A percentile compares a stretch with the other conserved stretches of the same genome.
Evolutionary conservation across 1,139 yeast genomes (phyloP).

Genomic region (Suhomyces anneliseae): DNA sequence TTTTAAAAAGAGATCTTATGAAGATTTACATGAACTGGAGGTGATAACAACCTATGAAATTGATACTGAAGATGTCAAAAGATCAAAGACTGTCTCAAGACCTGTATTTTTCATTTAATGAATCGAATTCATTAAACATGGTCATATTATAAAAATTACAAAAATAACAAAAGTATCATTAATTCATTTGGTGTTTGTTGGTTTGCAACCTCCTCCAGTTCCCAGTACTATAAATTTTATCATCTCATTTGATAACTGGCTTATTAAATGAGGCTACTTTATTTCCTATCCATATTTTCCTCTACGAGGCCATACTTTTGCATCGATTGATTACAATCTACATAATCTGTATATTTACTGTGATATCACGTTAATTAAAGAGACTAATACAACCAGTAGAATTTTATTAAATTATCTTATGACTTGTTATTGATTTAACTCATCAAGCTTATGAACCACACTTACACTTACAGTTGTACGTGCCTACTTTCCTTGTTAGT

Average conservation of each 20-base stretch:
- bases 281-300: conserved; percentile 1
- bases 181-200: too few species aligned
- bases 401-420: background rate
- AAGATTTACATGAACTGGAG: conserved; percentile 12
- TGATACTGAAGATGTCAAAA: conserved; percentile 13
- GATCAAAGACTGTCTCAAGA: conserved; percentile 13
- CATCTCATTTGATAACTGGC: conserved; percentile 1
- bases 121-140: too few species aligned
- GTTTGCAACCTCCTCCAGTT: background rate
- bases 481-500: too few species aligned
- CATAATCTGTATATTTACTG: background rate
- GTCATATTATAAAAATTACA: too few species aligned
- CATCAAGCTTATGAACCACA: too few species aligned
- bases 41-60: conserved; percentile 4
- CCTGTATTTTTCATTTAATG: conserved; percentile 15
- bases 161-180: too few species aligned
- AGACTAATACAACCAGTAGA: background rate
- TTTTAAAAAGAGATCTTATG: conserved; percentile 16
- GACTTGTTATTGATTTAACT: too few species aligned
- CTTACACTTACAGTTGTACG: too few species aligned
- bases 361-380: background rate
- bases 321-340: background rate
- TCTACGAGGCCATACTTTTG: background rate
- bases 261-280: background rate
- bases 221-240: background rate